Evolutionary conservation across 305 asterid species (phyloP).

Genomic region (Lippia alba): DNA sequence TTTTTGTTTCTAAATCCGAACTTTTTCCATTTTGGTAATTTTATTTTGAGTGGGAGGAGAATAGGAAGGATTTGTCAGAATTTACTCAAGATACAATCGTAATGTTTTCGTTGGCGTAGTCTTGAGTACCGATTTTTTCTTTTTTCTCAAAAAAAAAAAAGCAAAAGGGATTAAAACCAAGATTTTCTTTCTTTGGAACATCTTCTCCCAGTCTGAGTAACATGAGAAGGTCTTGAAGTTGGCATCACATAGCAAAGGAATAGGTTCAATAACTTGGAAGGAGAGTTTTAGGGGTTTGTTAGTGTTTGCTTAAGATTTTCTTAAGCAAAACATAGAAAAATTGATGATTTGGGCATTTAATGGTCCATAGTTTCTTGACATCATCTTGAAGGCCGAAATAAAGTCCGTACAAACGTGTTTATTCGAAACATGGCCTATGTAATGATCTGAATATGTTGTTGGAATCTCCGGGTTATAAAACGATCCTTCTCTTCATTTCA

Average conservation of each 20-base stretch:
- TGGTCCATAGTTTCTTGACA: constrained; percentile 38
- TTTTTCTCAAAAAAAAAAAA: background rate
- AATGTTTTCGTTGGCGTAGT: constrained; percentile 53
- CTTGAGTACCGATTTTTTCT: constrained; percentile 51
- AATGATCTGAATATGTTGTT: constrained; percentile 23
- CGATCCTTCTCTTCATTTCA: constrained; percentile 36
- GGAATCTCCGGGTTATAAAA: constrained; percentile 32
- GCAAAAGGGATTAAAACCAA: constrained; percentile 29
- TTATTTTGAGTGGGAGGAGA: constrained; percentile 44
- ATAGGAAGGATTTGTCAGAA: constrained; percentile 50
- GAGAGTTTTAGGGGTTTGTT: constrained; percentile 34
- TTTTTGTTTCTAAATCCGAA: constrained; percentile 33
- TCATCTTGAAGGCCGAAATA: constrained; percentile 34
- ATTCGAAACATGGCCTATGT: constrained; percentile 30
- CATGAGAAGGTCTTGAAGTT: constrained; percentile 45
- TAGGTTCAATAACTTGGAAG: constrained; percentile 46
- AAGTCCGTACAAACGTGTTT: constrained; percentile 23
- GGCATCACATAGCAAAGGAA: constrained; percentile 45
- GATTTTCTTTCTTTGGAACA: constrained; percentile 46
- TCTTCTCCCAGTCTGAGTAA: constrained; percentile 55
- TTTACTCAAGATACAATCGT: constrained; percentile 56
- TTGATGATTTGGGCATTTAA: constrained; percentile 33
- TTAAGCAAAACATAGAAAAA: constrained; percentile 30
- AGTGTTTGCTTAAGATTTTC: constrained; percentile 28
- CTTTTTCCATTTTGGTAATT: constrained; percentile 39